These are phyloP conservation scores for Penicillium angulare DNA, from an alignment of 495 filamentous ascomycete genomes.

Conservation along the genomic window DNA sequence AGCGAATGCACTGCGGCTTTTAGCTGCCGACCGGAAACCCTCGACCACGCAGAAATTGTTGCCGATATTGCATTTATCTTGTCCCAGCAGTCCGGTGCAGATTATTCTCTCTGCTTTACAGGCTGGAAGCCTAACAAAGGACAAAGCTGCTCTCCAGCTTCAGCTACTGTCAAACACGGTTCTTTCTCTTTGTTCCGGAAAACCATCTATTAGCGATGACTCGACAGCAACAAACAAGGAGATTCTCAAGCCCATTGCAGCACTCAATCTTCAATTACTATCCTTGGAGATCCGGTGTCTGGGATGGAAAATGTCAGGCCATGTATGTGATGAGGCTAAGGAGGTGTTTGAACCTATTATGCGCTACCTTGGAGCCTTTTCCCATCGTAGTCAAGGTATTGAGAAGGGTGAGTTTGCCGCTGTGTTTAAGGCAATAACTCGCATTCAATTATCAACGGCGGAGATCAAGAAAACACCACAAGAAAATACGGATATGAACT, in stretches of 20 bases:
- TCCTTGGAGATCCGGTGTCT: conserved; percentile 63
- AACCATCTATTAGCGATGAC: conserved; percentile 28
- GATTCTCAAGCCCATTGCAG: conserved; percentile 55
- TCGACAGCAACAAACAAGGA: conserved; percentile 45
- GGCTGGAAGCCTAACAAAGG: conserved; percentile 37
- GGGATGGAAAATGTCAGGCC: conserved; percentile 72
- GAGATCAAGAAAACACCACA: conserved; percentile 28
- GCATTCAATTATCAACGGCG: conserved; percentile 34
- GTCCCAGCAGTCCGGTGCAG: conserved; percentile 61
- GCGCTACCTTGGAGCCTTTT: conserved; percentile 62
- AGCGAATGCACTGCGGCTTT: conserved; percentile 49
- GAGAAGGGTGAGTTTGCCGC: conserved; percentile 40
- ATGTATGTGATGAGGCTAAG: conserved; percentile 62
- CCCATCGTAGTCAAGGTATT: conserved; percentile 48
- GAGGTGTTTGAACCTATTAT: conserved; percentile 70
- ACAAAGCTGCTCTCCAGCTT: conserved; percentile 67
- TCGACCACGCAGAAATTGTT: conserved; percentile 51
- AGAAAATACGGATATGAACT: conserved; percentile 21
- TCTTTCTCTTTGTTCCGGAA: conserved; percentile 56
- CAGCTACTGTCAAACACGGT: conserved; percentile 67
- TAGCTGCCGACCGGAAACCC: conserved; percentile 40
- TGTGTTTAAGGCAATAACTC: conserved; percentile 37
- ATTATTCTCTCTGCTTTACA: conserved; percentile 56
- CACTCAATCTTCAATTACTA: conserved; percentile 63
- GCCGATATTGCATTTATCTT: conserved; percentile 40